phyloP scores from a whole-genome alignment of 345 rosid genomes.

The Atalantia buxifolia region DNA sequence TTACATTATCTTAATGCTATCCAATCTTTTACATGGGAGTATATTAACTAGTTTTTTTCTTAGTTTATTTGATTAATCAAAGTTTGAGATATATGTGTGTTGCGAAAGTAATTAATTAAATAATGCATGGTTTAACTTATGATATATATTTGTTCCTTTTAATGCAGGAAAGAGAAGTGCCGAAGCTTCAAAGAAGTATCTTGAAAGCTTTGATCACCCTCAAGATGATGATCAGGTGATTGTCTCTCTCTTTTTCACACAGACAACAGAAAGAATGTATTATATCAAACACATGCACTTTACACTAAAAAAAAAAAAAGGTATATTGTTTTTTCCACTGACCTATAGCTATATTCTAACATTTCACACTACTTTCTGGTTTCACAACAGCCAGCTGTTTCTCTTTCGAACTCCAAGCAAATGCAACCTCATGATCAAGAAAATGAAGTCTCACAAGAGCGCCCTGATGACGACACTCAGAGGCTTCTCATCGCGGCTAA shows the following conservation, averaged over 20 bases:
- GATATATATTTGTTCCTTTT: neutral
- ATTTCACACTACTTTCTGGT: neutral
- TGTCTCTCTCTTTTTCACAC: neutral
- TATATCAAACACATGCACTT: neutral
- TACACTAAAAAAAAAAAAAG: too few species aligned
- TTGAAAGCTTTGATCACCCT: neutral
- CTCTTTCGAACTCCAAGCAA: constrained; percentile 6
- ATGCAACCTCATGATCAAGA: constrained; percentile 1
- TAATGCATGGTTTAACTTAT: neutral
- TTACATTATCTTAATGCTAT: neutral
- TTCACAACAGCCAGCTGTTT: neutral
- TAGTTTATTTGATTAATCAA: neutral
- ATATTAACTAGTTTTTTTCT: too few species aligned
- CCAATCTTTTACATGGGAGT: neutral
- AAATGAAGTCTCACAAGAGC: neutral
- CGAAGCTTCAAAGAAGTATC: constrained; percentile 9
- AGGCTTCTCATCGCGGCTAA: constrained; percentile 29
- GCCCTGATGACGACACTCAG: constrained; percentile 17
- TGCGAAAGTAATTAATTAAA: neutral
- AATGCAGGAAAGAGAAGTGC: constrained; percentile 2
- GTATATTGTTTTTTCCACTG: neutral
- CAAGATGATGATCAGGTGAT: constrained; percentile 10
- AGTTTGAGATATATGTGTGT: neutral
- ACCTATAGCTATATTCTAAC: neutral
- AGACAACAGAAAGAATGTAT: neutral